These are phyloP conservation scores for Erucastrum elatum DNA, from an alignment of 345 rosid species.

Conservation along the genomic window DNA sequence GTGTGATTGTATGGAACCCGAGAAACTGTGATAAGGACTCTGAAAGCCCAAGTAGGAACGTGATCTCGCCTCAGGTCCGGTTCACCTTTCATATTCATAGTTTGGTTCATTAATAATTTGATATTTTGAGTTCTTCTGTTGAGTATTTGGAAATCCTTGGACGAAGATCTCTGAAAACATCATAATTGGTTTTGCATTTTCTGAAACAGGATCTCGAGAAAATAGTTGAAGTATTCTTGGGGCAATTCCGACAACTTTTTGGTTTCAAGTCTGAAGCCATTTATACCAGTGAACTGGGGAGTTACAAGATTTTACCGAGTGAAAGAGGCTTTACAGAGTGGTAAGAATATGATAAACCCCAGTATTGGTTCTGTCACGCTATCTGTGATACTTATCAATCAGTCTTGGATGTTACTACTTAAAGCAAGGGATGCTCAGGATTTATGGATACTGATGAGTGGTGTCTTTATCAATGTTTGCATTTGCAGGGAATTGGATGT, in stretches of 20 bases:
- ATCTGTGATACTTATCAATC: slow-evolving; percentile 1
- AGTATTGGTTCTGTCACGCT: neutral
- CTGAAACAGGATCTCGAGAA: slow-evolving; percentile 70
- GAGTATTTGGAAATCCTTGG: slow-evolving; percentile 12
- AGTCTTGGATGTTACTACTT: neutral
- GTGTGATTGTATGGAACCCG: slow-evolving; percentile 86
- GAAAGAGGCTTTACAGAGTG: slow-evolving; percentile 91
- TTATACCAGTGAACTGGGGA: slow-evolving; percentile 58
- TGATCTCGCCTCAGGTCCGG: slow-evolving; percentile 62
- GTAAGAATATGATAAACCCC: slow-evolving; percentile 42
- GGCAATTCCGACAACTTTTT: slow-evolving; percentile 86
- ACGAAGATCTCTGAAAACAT: slow-evolving; percentile 18
- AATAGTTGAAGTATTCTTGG: slow-evolving; percentile 83
- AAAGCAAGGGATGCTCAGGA: slow-evolving; percentile 14
- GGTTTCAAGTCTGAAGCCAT: slow-evolving; percentile 67
- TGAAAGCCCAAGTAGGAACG: slow-evolving; percentile 45
- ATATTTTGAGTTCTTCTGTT: neutral
- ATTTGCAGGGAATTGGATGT: slow-evolving; percentile 83
- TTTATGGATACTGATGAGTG: neutral
- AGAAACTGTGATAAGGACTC: slow-evolving; percentile 51
- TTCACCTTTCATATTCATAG: neutral
- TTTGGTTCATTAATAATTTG: neutral
- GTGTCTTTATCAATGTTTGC: slow-evolving; percentile 5
- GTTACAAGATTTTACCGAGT: slow-evolving; percentile 62
- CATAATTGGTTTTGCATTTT: slow-evolving; percentile 17